These are phyloP conservation scores for Biscogniauxia mediterranea DNA, from an alignment of 2,329 filamentous ascomycete genomes.

Conservation along the genomic window DNA sequence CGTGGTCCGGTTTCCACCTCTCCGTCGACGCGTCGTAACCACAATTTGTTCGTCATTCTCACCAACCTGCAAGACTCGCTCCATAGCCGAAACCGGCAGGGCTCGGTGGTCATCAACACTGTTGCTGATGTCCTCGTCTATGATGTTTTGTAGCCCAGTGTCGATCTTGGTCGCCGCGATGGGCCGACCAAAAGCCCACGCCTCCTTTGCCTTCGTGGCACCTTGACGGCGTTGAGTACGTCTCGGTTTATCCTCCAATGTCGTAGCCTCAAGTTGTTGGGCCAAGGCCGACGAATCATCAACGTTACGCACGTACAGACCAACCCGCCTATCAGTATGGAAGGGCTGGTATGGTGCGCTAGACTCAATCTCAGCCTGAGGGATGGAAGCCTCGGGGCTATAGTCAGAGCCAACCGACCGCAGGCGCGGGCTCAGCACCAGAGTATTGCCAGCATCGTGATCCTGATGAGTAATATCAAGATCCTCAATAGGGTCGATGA, in stretches of 20 bases:
- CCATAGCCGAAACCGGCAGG: slow-evolving; percentile 62
- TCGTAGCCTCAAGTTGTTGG: slow-evolving; percentile 40
- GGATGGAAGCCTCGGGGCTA: slow-evolving; percentile 62
- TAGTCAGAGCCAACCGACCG: slow-evolving; percentile 39
- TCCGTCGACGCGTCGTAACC: slow-evolving; percentile 73
- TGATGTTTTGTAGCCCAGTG: slow-evolving; percentile 44
- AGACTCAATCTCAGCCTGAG: slow-evolving; percentile 86
- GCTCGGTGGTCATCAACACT: slow-evolving; percentile 56
- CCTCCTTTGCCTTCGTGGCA: slow-evolving; percentile 16
- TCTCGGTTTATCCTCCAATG: slow-evolving; percentile 40
- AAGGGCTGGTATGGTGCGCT: slow-evolving; percentile 95
- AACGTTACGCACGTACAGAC: slow-evolving; percentile 63
- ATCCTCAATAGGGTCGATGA: slow-evolving; percentile 57
- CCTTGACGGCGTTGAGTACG: slow-evolving; percentile 32
- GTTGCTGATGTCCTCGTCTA: slow-evolving; percentile 53
- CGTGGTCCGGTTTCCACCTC: slow-evolving; percentile 50
- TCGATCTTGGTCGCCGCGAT: slow-evolving; percentile 53
- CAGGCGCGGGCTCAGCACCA: slow-evolving; percentile 47
- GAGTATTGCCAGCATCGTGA: slow-evolving; percentile 52
- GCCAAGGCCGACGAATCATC: slow-evolving; percentile 36
- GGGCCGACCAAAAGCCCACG: slow-evolving; percentile 61
- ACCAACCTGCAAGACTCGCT: slow-evolving; percentile 58
- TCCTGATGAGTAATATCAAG: slow-evolving; percentile 53
- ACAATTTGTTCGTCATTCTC: slow-evolving; percentile 73
- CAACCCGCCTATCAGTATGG: slow-evolving; percentile 84